These are phyloP conservation scores for Amphicarpaea edgeworthii DNA, from an alignment of 306 rosid genomes.

Conservation along the genomic window DNA sequence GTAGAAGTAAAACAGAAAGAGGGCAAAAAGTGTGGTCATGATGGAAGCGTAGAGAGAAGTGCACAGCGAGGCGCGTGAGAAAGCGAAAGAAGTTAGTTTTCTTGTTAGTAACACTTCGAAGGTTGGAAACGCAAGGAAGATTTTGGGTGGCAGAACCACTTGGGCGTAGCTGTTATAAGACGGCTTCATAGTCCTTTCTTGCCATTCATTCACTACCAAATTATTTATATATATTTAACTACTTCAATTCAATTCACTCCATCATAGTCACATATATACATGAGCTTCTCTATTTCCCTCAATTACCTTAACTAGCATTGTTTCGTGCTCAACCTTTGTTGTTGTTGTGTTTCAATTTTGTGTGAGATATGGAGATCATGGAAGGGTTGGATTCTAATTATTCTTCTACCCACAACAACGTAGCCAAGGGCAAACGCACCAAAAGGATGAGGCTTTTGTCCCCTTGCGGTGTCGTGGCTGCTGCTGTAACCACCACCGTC, in stretches of 20 bases:
- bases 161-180: constrained; percentile 49
- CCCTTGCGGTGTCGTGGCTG: background rate
- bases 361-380: constrained; percentile 37
- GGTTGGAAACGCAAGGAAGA: constrained; percentile 72
- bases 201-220: constrained; percentile 19
- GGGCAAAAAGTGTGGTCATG: constrained; percentile 46
- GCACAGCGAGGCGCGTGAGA: constrained; percentile 55
- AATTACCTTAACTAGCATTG: background rate
- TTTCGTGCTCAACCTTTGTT: no score
- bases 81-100: constrained; percentile 47
- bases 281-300: background rate
- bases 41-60: constrained; percentile 49
- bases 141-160: constrained; percentile 57
- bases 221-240: background rate
- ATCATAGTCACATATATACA: constrained; percentile 12
- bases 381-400: constrained; percentile 48
- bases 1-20: constrained; percentile 54
- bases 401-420: constrained; percentile 34
- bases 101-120: constrained; percentile 65
- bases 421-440: constrained; percentile 71
- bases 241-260: constrained; percentile 13
- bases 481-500: background rate
- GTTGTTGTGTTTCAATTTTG: no score
- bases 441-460: constrained; percentile 63
- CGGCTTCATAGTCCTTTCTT: constrained; percentile 43